Evolutionary conservation across 164 flowering plant genomes (phyloP).

Genomic region (Pachysandra terminalis): DNA sequence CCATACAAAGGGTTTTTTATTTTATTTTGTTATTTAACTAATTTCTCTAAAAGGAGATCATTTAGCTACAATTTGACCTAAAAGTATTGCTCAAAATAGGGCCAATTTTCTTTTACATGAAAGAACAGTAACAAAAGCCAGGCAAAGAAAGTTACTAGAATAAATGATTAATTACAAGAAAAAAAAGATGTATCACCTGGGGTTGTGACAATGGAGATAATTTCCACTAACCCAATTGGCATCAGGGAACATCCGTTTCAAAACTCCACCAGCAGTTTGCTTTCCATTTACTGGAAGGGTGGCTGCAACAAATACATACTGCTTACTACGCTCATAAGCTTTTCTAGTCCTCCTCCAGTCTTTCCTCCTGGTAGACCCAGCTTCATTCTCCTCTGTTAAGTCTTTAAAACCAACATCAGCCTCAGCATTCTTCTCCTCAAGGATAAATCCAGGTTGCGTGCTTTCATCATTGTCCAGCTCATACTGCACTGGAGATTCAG

Average conservation of each 20-base stretch:
- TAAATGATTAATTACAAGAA: slow-evolving; percentile 5
- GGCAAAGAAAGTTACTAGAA: not conserved
- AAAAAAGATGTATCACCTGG: slow-evolving; percentile 51
- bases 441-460: slow-evolving; percentile 17
- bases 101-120: not conserved
- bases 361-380: slow-evolving; percentile 25
- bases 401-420: slow-evolving; percentile 24
- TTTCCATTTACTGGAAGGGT: slow-evolving; percentile 96
- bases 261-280: slow-evolving; percentile 84
- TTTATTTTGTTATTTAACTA: not conserved
- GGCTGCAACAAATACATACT: slow-evolving; percentile 96
- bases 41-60: not conserved
- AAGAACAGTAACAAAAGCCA: not conserved
- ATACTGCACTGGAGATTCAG: slow-evolving; percentile 22
- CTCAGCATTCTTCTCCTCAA: slow-evolving; percentile 36
- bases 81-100: not conserved
- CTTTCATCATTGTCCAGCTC: slow-evolving; percentile 38
- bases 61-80: not conserved
- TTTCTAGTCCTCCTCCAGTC: slow-evolving; percentile 84
- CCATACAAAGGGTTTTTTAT: not conserved
- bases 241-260: slow-evolving; percentile 88
- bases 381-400: slow-evolving; percentile 25
- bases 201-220: slow-evolving; percentile 85
- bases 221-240: slow-evolving; percentile 86
- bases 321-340: slow-evolving; percentile 80